A percentile compares a stretch with the other conserved stretches of the same genome.
These are phyloP conservation scores for Tarenaya hassleriana DNA, from an alignment of 345 rosid genomes.

Conservation along the genomic window DNA sequence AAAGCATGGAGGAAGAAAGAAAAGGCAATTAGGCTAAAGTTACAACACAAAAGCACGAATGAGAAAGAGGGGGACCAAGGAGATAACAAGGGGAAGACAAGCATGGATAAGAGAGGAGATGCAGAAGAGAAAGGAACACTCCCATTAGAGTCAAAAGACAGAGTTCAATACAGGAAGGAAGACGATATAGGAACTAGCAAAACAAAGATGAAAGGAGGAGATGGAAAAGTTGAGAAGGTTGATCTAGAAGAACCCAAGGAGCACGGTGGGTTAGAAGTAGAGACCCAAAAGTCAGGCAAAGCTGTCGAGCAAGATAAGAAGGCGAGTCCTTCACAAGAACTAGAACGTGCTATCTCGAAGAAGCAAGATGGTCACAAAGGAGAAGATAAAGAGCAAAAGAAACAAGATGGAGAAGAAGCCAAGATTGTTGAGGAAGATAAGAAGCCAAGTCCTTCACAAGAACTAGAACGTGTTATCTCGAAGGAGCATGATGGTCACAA, in stretches of 20 bases:
- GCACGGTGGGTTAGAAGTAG: no score
- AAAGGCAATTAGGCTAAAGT: not conserved
- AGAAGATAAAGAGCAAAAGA: no score
- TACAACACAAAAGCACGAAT: not conserved
- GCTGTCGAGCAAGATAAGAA: not conserved
- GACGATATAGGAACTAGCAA: not conserved
- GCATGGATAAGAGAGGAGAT: slow-evolving; percentile 11
- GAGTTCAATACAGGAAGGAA: not conserved
- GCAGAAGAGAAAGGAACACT: not conserved
- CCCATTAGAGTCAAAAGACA: not conserved
- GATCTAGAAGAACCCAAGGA: no score
- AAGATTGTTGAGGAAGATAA: not conserved
- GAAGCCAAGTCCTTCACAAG: slow-evolving; percentile 1
- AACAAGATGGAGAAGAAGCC: no score
- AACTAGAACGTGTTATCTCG: not conserved
- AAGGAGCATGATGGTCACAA: not conserved
- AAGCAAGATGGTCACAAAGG: not conserved
- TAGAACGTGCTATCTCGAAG: not conserved
- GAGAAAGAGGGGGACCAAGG: slow-evolving; percentile 6
- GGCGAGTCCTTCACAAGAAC: slow-evolving; percentile 2
- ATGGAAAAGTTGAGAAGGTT: no score
- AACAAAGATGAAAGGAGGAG: no score
- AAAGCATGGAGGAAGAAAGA: not conserved
- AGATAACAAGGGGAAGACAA: slow-evolving; percentile 7
- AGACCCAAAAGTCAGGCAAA: no score